Base-by-base conservation (phyloP, 163 green algal genomes). In the Scenedesmus sp. region DNA sequence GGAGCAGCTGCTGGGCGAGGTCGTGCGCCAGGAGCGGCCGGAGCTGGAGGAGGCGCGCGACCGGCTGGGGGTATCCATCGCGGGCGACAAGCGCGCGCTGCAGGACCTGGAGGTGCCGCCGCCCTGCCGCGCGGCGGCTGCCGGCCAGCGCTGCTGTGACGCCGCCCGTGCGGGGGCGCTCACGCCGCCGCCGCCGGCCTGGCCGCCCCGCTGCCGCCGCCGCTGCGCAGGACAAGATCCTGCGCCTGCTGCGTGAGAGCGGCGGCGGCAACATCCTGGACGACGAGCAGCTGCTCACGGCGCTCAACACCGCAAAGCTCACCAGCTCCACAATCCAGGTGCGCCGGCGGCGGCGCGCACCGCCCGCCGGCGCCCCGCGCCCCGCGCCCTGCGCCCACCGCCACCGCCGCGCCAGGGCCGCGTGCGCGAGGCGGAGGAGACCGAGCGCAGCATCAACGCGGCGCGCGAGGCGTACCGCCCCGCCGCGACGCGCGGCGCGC, bases 241-340 rank as follows among this genome's bases (percentile, higher is more conserved):
- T 96, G 6, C 90, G 90, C 76, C 83, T 95, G 80, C 87, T 96
- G 48, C 93, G 92, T 50, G 91, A 96, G 78, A 87, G 60, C 67
- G 78, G 90, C 64, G 92, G 91, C 57, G n/a, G n/a, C n/a, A 95
- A 95, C 80, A 95, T 96, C 67, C 84, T 96, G 70, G 92, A 96
- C 67, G 91, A 96, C 66, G 90, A 94, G 77, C 82, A 93, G 78
- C 87, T 95, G 42, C 94, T 96, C 67, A 92, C 93, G 70, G 94
- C 89, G 44, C 90, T 96, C 31, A 94, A 95, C 83, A 93, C 92
- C 82, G 91, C 85, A 24, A 95, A 95, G 80, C 83, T 91, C 17
- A 96, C 92, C 4, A 90, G 78, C 31, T 82, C 77, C n/a, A 84
- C 89, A 47, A 96, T 96, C 75, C 77, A 88, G 67, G 86, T 89